phyloP scores from a whole-genome alignment of 768 basidiomycete species.

The Pisolithus marmoratus region DNA sequence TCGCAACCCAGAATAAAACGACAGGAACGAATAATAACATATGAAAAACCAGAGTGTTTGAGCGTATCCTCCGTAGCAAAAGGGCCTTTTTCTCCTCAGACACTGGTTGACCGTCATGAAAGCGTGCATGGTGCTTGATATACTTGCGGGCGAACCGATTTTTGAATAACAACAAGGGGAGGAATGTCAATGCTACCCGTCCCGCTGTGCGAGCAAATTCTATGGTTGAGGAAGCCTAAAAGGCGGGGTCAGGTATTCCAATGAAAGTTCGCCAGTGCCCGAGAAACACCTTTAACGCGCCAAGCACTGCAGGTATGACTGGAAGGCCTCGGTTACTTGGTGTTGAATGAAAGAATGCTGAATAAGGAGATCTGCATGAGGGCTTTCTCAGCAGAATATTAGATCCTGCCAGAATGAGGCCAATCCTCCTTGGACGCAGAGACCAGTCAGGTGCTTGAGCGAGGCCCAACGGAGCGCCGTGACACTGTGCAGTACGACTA shows the following conservation, averaged over 20 bases:
- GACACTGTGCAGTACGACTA: background rate
- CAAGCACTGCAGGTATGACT: conserved; percentile 51
- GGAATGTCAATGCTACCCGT: conserved; percentile 68
- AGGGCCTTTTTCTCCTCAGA: conserved; percentile 48
- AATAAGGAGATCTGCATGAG: background rate
- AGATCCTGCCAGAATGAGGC: conserved; percentile 6
- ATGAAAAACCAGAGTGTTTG: conserved; percentile 45
- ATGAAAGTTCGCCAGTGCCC: background rate
- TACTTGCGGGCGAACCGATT: conserved; percentile 46
- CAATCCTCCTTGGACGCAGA: conserved; percentile 1
- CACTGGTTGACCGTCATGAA: conserved; percentile 36
- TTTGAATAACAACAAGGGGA: conserved; percentile 62
- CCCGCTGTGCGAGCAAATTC: conserved; percentile 65
- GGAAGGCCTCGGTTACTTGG: conserved; percentile 29
- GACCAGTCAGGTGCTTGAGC: background rate
- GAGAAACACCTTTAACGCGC: conserved; percentile 51
- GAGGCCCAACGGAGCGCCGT: background rate
- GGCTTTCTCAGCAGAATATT: conserved; percentile 2
- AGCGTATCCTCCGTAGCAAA: conserved; percentile 44
- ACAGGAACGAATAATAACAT: conserved; percentile 57
- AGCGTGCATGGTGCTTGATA: conserved; percentile 40
- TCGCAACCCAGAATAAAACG: conserved; percentile 58
- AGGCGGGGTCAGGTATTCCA: background rate
- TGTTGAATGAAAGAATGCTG: conserved; percentile 38
- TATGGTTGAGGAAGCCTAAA: conserved; percentile 70